phyloP scores from a whole-genome alignment of 345 rosid species.

The Bretschneidera sinensis region DNA sequence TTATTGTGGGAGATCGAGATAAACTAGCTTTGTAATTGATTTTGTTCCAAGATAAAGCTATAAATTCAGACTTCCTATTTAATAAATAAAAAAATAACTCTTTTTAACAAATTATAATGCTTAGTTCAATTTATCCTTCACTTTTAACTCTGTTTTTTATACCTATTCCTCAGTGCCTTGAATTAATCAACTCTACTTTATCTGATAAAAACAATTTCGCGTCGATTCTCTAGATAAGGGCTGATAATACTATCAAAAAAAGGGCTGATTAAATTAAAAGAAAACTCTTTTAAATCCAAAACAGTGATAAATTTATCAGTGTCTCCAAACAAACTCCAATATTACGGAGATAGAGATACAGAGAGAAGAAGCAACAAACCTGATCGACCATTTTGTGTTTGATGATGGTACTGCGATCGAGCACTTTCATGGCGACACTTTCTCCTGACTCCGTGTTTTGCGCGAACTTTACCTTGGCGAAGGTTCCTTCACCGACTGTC shows the following conservation, averaged over 20 bases:
- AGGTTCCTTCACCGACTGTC: slow-evolving; percentile 95
- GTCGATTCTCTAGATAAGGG: background rate
- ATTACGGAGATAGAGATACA: too few species aligned
- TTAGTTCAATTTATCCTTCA: background rate
- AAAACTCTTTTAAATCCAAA: background rate
- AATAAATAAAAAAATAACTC: too few species aligned
- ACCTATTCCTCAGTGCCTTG: too few species aligned
- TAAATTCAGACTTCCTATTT: too few species aligned
- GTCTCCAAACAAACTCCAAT: background rate
- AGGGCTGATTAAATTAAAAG: background rate
- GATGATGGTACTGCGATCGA: slow-evolving; percentile 81
- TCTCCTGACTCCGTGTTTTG: slow-evolving; percentile 98
- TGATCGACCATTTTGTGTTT: slow-evolving; percentile 97
- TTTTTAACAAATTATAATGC: background rate
- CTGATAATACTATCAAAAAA: too few species aligned
- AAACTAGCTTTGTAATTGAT: too few species aligned
- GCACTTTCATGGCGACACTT: slow-evolving; percentile 96
- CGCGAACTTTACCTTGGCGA: slow-evolving; percentile 94
- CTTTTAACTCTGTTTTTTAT: too few species aligned
- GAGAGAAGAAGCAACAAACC: slow-evolving; percentile 32
- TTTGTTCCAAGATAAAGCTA: too few species aligned
- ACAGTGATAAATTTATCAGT: background rate
- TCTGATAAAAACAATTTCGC: background rate
- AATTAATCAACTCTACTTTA: background rate
- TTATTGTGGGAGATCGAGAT: too few species aligned